phyloP scores from a whole-genome alignment of 768 basidiomycete species.

The Mycena vulgaris region DNA sequence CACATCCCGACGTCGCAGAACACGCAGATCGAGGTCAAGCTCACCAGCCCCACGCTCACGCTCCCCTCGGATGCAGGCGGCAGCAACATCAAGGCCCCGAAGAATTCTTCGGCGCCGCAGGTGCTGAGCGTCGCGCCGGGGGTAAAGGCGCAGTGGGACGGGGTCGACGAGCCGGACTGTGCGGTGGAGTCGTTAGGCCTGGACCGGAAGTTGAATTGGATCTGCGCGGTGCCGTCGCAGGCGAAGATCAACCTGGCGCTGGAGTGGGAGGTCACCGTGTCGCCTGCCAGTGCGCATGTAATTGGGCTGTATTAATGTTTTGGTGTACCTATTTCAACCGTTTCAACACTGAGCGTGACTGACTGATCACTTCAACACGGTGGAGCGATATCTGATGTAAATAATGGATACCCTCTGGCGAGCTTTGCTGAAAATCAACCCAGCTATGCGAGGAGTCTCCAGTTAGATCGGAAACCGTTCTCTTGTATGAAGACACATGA shows the following conservation, averaged over 20 bases:
- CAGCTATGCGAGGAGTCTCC: too few species aligned
- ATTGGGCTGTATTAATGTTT: slow-evolving; percentile 37
- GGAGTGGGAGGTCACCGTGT: slow-evolving; percentile 52
- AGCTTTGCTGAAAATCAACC: too few species aligned
- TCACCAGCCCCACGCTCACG: slow-evolving; percentile 36
- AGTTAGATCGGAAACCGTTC: too few species aligned
- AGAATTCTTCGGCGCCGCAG: slow-evolving; percentile 16
- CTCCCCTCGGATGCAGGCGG: slow-evolving; percentile 22
- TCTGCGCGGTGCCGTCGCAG: slow-evolving; percentile 50
- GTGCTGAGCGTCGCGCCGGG: slow-evolving; percentile 36
- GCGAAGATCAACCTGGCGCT: slow-evolving; percentile 49
- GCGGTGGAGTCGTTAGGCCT: slow-evolving; percentile 45
- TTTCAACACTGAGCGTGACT: too few species aligned
- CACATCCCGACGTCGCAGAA: slow-evolving; percentile 47
- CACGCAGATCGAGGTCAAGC: slow-evolving; percentile 38
- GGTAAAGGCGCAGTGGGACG: slow-evolving; percentile 47
- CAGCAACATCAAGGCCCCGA: slow-evolving; percentile 19
- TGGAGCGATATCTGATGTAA: too few species aligned
- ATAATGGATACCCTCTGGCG: too few species aligned
- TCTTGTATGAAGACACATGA: too few species aligned
- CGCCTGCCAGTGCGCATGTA: slow-evolving; percentile 43
- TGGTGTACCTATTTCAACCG: too few species aligned
- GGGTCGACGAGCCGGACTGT: slow-evolving; percentile 38
- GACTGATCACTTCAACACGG: too few species aligned
- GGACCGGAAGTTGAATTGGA: slow-evolving; percentile 55